Base-by-base conservation (phyloP, 1,284 basidiomycete species). In the Naganishia cerealis region DNA sequence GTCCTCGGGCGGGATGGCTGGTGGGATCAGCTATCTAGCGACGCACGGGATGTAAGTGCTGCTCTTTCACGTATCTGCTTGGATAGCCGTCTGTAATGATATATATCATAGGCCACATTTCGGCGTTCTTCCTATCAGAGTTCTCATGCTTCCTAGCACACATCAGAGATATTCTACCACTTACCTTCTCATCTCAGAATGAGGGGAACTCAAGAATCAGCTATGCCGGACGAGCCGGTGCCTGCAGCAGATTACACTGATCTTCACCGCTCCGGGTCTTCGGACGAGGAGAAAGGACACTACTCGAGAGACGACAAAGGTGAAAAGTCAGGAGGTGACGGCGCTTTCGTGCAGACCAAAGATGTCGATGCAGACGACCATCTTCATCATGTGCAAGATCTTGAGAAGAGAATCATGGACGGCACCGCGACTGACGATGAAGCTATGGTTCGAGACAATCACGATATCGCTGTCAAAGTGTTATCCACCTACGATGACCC, bases 401-500 rank as follows among this genome's bases (percentile, higher is more conserved):
- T 71, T 16, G 71, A 72, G 53, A 55, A 57, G 33, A 42, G 61
- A n/a, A 62, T 69, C 26, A 48, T 61, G 52, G 43, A 69, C 21
- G 68, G 68, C 6, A 66, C 68, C 9, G 65, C 63, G n/a, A 68
- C 67, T 33, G 52, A 62, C n/a, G 59, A 57, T 36, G 48, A 56
- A 63, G 36, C 48, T 13, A 56, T 40, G 16, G 29, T 70, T 16
- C 48, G 66, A 6, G 56, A 70, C 52, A 67, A 68, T 50, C 59
- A 66, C 42, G 69, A 68, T 67, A 57, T 65, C 33, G 50, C 56
- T 26, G 36, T 65, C 80, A 81, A 82, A 77, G 81, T 80, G 40
- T 63, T 82, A 65, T 79, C 81, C 9, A 79, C 78, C 15, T 74
- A 81, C 80, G 86, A 33, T 83, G 86, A 53, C 76, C 82, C 80